Evolutionary conservation across 768 basidiomycete genomes (phyloP).

Genomic region (Lentinula sp.): DNA sequence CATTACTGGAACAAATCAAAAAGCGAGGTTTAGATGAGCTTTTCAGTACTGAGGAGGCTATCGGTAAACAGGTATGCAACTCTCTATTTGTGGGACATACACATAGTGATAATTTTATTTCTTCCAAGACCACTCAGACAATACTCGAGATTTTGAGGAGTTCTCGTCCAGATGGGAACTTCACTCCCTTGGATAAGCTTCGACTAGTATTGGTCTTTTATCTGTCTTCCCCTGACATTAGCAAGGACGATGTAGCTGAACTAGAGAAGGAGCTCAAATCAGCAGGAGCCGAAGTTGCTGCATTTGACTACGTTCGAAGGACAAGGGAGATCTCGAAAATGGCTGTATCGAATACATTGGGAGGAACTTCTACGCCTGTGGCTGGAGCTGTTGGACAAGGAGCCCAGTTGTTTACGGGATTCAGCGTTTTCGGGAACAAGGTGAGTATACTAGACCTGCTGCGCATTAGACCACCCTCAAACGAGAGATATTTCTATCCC

Average conservation of each 20-base stretch:
- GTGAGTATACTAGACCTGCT: constrained; percentile 35
- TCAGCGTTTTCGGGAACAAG: constrained; percentile 85
- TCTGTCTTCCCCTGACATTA: constrained; percentile 77
- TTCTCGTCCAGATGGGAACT: constrained; percentile 55
- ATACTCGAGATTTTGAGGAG: constrained; percentile 87
- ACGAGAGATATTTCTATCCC: constrained; percentile 1
- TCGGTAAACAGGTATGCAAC: constrained; percentile 66
- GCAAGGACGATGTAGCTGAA: constrained; percentile 85
- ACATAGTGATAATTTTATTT: neutral
- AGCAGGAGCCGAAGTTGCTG: constrained; percentile 70
- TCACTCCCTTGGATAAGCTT: constrained; percentile 80
- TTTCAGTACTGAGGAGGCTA: constrained; percentile 94
- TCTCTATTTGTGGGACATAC: neutral
- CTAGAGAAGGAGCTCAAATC: constrained; percentile 83
- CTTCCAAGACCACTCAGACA: constrained; percentile 57
- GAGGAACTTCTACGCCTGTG: constrained; percentile 61
- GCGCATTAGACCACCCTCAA: neutral
- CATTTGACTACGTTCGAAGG: constrained; percentile 90
- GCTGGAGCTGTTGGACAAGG: constrained; percentile 63
- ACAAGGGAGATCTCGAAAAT: constrained; percentile 90
- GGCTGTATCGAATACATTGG: constrained; percentile 60
- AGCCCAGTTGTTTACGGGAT: constrained; percentile 88
- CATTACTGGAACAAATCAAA: constrained; percentile 92
- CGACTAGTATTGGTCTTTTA: constrained; percentile 95
- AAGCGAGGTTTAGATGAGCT: constrained; percentile 91